Percentiles rank a stretch among this genome's conserved stretches.
phyloP scores from a whole-genome alignment of 306 rosid species.

The Argentina anserina region DNA sequence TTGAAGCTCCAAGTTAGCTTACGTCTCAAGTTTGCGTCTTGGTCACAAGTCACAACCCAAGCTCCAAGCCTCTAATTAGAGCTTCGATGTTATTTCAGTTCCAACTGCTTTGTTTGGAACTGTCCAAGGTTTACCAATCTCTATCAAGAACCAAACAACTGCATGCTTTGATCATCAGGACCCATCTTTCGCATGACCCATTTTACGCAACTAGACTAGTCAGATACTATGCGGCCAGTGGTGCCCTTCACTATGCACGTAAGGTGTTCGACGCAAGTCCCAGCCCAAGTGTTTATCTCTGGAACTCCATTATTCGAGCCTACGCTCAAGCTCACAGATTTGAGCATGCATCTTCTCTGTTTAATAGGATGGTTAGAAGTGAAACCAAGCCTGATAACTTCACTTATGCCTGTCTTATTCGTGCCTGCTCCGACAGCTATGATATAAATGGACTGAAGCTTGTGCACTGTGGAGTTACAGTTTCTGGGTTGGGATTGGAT shows the following conservation, averaged over 20 bases:
- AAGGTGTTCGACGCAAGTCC: constrained; percentile 58
- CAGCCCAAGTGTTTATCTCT: constrained; percentile 58
- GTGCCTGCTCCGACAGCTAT: constrained; percentile 37
- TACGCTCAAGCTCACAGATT: constrained; percentile 52
- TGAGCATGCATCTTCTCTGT: constrained; percentile 47
- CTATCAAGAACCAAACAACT: constrained; percentile 47
- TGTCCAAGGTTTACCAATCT: constrained; percentile 51
- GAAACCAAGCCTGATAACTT: constrained; percentile 51
- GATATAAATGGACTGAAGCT: constrained; percentile 30
- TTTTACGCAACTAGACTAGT: constrained; percentile 69
- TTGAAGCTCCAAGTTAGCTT: too few relatives aligned
- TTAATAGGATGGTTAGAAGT: constrained; percentile 42
- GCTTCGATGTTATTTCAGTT: constrained; percentile 31
- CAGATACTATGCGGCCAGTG: constrained; percentile 44
- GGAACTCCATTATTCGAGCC: constrained; percentile 87
- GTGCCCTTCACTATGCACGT: constrained; percentile 44
- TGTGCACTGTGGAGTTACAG: constrained; percentile 31
- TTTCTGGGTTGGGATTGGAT: constrained; percentile 38
- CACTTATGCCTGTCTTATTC: constrained; percentile 42
- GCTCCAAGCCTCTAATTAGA: background rate
- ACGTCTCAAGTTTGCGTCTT: background rate
- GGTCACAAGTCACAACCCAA: background rate
- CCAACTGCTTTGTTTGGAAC: constrained; percentile 44
- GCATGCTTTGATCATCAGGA: constrained; percentile 59
- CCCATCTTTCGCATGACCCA: constrained; percentile 58